Conservation (phyloP, 176 grass and related monocot genomes). For the Eremochloa ophiuroides region DNA sequence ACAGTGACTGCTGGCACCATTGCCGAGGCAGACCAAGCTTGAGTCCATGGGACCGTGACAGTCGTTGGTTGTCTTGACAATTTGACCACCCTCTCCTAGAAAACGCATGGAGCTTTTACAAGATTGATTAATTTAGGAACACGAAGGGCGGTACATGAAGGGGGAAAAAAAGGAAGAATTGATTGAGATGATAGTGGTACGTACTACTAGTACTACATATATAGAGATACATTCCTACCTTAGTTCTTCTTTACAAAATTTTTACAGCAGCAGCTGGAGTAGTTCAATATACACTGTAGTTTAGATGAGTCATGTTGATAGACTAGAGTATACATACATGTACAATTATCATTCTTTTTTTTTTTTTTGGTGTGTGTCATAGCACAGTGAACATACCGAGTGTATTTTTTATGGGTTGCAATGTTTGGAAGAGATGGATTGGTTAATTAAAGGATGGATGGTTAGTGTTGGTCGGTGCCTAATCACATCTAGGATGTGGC, state of each 20-base stretch:
- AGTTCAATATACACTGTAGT: no score
- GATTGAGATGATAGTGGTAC: no score
- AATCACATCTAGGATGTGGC: neutral
- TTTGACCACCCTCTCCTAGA: no score
- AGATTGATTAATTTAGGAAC: no score
- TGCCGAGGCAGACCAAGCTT: neutral
- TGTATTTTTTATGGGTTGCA: neutral
- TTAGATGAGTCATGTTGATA: no score
- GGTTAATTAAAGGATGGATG: neutral
- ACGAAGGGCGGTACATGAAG: no score
- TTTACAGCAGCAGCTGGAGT: neutral
- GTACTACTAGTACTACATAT: no score
- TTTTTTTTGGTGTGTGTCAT: neutral
- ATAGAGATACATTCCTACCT: neutral
- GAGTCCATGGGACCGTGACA: no score
- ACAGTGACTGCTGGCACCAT: neutral
- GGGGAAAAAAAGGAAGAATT: no score
- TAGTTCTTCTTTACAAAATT: neutral
- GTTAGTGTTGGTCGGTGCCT: neutral
- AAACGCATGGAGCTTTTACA: no score
- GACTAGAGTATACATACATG: no score
- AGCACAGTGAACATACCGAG: neutral
- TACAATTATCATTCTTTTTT: neutral
- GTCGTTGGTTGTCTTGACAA: no score
- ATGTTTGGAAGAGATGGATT: neutral